A percentile compares a stretch with the other conserved stretches of the same genome.
These are phyloP conservation scores for Ilyonectria destructans DNA, from an alignment of 2,329 filamentous ascomycete species.

Conservation along the genomic window DNA sequence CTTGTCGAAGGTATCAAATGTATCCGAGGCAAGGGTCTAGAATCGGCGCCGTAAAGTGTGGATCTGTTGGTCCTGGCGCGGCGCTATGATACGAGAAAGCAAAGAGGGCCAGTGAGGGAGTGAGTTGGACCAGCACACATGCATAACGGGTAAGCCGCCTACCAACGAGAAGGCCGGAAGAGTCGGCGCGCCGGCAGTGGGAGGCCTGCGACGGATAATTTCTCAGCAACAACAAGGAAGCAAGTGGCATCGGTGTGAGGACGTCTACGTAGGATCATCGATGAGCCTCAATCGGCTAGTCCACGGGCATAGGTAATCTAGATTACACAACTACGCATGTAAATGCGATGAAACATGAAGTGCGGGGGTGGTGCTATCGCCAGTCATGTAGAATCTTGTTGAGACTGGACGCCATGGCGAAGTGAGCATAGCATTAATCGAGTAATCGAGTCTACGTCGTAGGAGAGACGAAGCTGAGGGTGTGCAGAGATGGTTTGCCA, in stretches of 20 bases:
- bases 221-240: background rate
- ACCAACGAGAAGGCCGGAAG: constrained; percentile 2
- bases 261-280: background rate
- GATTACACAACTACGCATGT: background rate
- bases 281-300: background rate
- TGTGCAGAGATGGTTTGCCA: background rate
- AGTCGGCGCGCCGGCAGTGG: constrained; percentile 2
- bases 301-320: background rate
- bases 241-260: background rate
- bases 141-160: background rate
- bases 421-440: background rate
- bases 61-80: background rate
- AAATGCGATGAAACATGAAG: background rate
- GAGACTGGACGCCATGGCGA: background rate
- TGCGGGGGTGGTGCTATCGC: background rate
- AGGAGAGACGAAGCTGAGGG: background rate
- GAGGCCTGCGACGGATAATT: constrained; percentile 5
- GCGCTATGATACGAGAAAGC: constrained; percentile 6
- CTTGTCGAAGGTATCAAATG: background rate
- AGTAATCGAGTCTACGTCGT: background rate
- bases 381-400: background rate
- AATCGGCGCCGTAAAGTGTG: background rate
- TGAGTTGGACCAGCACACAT: background rate
- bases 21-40: background rate
- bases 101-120: background rate